These are phyloP conservation scores for Misopates orontium DNA, from an alignment of 257 asterid species.

Conservation along the genomic window DNA sequence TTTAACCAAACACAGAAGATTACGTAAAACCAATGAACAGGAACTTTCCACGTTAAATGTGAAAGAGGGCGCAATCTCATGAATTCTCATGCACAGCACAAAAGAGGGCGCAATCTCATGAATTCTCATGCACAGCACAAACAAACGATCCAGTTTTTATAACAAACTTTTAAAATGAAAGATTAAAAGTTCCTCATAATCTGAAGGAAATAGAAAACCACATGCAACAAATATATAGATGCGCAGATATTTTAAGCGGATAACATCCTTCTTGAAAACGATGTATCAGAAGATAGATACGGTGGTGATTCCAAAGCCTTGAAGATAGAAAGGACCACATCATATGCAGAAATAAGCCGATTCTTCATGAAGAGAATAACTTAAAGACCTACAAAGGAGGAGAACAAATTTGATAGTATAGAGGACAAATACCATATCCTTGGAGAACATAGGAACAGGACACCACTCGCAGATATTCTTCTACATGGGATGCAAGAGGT, in stretches of 20 bases:
- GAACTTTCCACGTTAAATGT: no score
- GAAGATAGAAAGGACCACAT: neutral
- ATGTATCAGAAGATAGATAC: neutral
- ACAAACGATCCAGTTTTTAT: no score
- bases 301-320: neutral
- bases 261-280: neutral
- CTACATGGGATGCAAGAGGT: slow-evolving; percentile 93
- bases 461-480: slow-evolving; percentile 83
- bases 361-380: neutral
- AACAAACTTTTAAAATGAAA: neutral
- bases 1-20: no score
- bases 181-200: neutral
- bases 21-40: no score
- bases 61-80: neutral
- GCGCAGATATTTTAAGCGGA: slow-evolving; percentile 1
- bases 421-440: slow-evolving; percentile 79
- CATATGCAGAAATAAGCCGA: slow-evolving; percentile 6
- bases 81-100: neutral
- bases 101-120: neutral
- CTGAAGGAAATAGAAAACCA: neutral
- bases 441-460: slow-evolving; percentile 82
- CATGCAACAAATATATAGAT: neutral
- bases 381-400: neutral
- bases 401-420: neutral
- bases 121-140: neutral